Evolutionary conservation across 1,139 yeast species (phyloP).

Genomic region (Protomyces arabidopsidicola): DNA sequence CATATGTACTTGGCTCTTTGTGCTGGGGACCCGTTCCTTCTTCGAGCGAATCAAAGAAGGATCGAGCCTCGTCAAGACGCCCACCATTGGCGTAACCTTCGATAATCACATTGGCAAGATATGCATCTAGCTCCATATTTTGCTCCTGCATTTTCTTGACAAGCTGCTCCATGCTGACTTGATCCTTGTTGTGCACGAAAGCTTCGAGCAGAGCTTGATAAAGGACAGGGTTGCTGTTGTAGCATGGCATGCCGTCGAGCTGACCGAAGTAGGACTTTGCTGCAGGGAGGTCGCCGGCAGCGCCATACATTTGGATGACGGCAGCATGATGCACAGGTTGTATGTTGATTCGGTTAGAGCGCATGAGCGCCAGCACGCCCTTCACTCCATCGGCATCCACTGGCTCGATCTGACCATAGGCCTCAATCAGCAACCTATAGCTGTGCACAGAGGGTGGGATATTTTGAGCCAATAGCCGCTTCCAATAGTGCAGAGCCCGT

Average conservation of each 20-base stretch:
- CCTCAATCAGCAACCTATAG: slow-evolving; percentile 44
- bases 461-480: slow-evolving; percentile 36
- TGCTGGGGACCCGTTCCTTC: slow-evolving; percentile 34
- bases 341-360: slow-evolving; percentile 36
- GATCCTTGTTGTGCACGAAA: slow-evolving; percentile 39
- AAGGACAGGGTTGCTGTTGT: background rate
- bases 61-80: slow-evolving; percentile 38
- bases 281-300: slow-evolving; percentile 39
- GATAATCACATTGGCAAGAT: slow-evolving; percentile 42
- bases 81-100: slow-evolving; percentile 42
- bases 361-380: slow-evolving; percentile 39
- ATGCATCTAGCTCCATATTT: slow-evolving; percentile 40
- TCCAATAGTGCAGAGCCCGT: slow-evolving; percentile 39
- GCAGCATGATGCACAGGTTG: slow-evolving; percentile 43
- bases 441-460: slow-evolving; percentile 42
- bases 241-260: slow-evolving; percentile 2
- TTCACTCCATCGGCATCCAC: slow-evolving; percentile 42
- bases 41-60: slow-evolving; percentile 38
- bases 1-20: slow-evolving; percentile 42
- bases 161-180: slow-evolving; percentile 38
- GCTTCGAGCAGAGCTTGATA: slow-evolving; percentile 38
- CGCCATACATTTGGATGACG: slow-evolving; percentile 44
- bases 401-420: slow-evolving; percentile 40
- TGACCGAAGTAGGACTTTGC: slow-evolving; percentile 41
- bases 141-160: slow-evolving; percentile 41